Conservation (phyloP, 2,329 filamentous ascomycete genomes). For the Drechslerella coelobrocha region DNA sequence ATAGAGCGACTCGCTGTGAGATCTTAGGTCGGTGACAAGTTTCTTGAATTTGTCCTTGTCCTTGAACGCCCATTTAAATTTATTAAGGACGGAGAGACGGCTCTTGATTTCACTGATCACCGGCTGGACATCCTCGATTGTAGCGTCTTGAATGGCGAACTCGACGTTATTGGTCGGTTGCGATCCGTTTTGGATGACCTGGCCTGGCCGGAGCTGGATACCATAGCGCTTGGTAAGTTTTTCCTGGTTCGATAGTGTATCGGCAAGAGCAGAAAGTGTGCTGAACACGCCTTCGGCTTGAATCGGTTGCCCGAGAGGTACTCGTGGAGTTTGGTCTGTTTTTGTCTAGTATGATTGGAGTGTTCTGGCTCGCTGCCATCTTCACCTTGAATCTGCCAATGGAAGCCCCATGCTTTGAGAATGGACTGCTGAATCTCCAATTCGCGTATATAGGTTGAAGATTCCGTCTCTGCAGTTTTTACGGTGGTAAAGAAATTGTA, state of each 20-base stretch:
- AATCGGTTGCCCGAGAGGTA: neutral
- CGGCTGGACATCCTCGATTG: neutral
- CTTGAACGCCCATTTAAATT: conserved; percentile 7
- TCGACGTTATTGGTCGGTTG: neutral
- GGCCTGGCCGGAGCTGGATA: neutral
- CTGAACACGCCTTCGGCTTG: neutral
- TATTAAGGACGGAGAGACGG: conserved; percentile 7
- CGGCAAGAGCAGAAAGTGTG: neutral
- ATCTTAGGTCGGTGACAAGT: conserved; percentile 5
- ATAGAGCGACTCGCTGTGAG: conserved; percentile 11
- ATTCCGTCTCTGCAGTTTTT: neutral
- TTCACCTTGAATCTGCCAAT: conserved; percentile 1
- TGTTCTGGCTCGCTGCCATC: neutral
- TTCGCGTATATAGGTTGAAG: neutral
- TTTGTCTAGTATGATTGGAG: conserved; percentile 1
- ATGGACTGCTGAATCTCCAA: neutral
- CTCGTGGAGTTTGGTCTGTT: neutral
- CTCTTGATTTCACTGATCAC: conserved; percentile 1
- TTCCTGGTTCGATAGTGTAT: conserved; percentile 1
- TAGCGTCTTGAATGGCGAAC: neutral
- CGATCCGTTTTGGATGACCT: neutral
- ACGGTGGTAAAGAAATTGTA: conserved; percentile 1
- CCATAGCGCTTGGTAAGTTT: conserved; percentile 1
- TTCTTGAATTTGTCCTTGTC: conserved; percentile 13
- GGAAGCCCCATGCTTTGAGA: neutral